A percentile compares a stretch with the other conserved stretches of the same genome.
These are phyloP conservation scores for Nasturtium officinale DNA, from an alignment of 345 rosid species.

Conservation along the genomic window DNA sequence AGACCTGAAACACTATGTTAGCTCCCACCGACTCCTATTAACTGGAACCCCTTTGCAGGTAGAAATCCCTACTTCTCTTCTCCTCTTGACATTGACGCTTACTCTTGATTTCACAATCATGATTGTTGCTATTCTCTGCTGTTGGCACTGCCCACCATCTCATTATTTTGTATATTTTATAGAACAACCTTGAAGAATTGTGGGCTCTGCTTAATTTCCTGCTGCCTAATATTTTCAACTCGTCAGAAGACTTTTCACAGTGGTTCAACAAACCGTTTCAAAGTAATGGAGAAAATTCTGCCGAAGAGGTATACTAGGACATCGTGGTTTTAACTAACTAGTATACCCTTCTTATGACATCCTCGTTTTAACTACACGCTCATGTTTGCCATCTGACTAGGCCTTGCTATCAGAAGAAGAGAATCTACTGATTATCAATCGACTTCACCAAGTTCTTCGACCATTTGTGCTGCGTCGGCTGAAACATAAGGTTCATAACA, in stretches of 20 bases:
- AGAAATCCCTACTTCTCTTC: background rate
- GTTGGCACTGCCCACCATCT: slow-evolving; percentile 11
- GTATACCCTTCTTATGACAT: slow-evolving; percentile 20
- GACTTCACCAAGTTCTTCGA: slow-evolving; percentile 95
- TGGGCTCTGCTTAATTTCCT: slow-evolving; percentile 93
- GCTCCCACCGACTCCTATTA: slow-evolving; percentile 76
- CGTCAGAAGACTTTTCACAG: slow-evolving; percentile 94
- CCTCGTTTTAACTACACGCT: background rate
- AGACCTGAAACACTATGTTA: slow-evolving; percentile 78
- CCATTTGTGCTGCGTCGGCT: slow-evolving; percentile 93
- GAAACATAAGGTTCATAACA: slow-evolving; percentile 74
- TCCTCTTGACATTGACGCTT: background rate
- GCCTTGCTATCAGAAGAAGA: slow-evolving; percentile 95
- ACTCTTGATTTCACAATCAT: background rate
- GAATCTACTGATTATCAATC: slow-evolving; percentile 85
- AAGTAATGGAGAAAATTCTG: slow-evolving; percentile 83
- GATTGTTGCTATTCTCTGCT: slow-evolving; percentile 18
- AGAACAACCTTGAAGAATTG: slow-evolving; percentile 92
- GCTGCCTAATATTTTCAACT: slow-evolving; percentile 89
- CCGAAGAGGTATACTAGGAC: slow-evolving; percentile 64
- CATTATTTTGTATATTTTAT: slow-evolving; percentile 33
- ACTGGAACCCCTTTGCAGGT: slow-evolving; percentile 96
- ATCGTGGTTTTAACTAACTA: slow-evolving; percentile 11
- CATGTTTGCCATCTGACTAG: slow-evolving; percentile 45
- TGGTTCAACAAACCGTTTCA: slow-evolving; percentile 98